Conservation (phyloP, 148 eudicot species). For the Amaranthus palmeri region DNA sequence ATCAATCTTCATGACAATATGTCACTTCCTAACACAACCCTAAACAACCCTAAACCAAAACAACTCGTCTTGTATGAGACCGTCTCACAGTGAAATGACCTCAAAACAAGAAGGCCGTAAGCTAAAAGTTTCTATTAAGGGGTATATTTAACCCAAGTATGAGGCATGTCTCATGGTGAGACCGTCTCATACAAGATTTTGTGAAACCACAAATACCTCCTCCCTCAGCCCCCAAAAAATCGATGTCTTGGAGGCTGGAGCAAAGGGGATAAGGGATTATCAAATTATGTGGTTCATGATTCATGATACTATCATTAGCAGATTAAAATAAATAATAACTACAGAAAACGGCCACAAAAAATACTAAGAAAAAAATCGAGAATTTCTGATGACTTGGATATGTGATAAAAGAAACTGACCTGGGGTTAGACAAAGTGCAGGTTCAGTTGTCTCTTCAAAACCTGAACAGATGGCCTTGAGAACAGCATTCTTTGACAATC, state of each 20-base stretch:
- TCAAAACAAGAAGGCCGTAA: too few relatives aligned
- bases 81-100: too few relatives aligned
- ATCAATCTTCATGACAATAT: too few relatives aligned
- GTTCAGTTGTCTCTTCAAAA: constrained; percentile 91
- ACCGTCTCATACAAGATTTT: too few relatives aligned
- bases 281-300: not conserved
- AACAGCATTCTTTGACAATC: constrained; percentile 79
- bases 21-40: too few relatives aligned
- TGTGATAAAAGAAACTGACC: constrained; percentile 36
- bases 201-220: not conserved
- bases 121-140: too few relatives aligned
- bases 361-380: not conserved
- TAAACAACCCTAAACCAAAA: too few relatives aligned
- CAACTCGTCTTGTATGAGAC: too few relatives aligned
- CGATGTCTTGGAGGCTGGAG: not conserved
- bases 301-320: not conserved
- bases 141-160: too few relatives aligned
- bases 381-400: not conserved
- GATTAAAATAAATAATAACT: not conserved
- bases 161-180: too few relatives aligned
- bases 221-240: not conserved
- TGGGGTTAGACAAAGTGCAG: constrained; percentile 65
- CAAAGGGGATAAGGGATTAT: not conserved
- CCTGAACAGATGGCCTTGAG: constrained; percentile 94
- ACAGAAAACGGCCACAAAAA: not conserved